Percentiles rank a stretch among this genome's conserved stretches.
Conservation (phyloP, 176 grass and related monocot species). For the Olyra latifolia region DNA sequence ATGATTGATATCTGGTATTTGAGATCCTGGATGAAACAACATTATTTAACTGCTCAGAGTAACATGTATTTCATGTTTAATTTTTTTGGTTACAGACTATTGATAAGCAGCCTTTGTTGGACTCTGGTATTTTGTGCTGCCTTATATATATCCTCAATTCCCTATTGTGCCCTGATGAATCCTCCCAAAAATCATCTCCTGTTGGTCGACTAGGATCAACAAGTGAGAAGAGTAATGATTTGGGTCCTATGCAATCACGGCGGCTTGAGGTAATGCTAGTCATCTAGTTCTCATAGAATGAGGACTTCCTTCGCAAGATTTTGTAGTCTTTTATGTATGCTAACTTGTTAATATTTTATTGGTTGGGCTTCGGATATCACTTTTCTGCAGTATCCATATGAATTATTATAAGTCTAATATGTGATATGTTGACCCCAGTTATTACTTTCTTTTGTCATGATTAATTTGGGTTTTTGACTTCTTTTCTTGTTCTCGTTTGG, state of each 20-base stretch:
- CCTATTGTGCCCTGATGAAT: slow-evolving; percentile 72
- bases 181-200: slow-evolving; percentile 41
- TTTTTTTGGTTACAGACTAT: slow-evolving; percentile 69
- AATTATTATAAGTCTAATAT: slow-evolving; percentile 7
- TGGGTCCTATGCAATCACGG: slow-evolving; percentile 50
- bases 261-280: slow-evolving; percentile 78
- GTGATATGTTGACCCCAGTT: slow-evolving; percentile 6
- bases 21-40: slow-evolving; percentile 15
- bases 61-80: slow-evolving; percentile 46
- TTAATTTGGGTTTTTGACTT: slow-evolving; percentile 44
- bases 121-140: slow-evolving; percentile 97
- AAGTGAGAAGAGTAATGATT: slow-evolving; percentile 64
- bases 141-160: slow-evolving; percentile 95
- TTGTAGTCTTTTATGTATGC: background rate
- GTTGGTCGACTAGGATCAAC: slow-evolving; percentile 46
- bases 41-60: slow-evolving; percentile 21
- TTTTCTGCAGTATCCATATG: slow-evolving; percentile 22
- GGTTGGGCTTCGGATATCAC: background rate
- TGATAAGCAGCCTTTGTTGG: slow-evolving; percentile 90
- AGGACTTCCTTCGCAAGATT: slow-evolving; percentile 26
- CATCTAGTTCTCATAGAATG: slow-evolving; percentile 31
- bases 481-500: slow-evolving; percentile 38
- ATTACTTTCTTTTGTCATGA: slow-evolving; percentile 8
- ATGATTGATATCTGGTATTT: slow-evolving; percentile 20
- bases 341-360: slow-evolving; percentile 27